Evolutionary conservation across 192 early-diverging fungal genomes (phyloP).

Genomic region (Backusella circina): DNA sequence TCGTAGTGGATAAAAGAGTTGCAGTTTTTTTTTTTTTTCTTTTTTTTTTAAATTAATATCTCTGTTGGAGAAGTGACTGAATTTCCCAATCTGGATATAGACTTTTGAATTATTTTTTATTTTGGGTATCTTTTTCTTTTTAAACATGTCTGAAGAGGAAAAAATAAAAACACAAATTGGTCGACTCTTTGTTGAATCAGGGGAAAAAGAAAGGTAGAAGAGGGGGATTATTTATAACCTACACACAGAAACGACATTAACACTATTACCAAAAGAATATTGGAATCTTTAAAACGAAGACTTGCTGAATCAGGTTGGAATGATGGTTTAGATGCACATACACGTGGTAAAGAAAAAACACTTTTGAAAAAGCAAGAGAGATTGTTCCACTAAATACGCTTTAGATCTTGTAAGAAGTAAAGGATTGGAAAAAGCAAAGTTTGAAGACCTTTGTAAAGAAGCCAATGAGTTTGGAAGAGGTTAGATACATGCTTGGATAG

Average conservation of each 20-base stretch:
- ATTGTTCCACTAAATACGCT: neutral
- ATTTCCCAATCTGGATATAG: no score
- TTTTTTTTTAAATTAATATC: no score
- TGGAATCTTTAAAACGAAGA: constrained; percentile 15
- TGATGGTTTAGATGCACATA: constrained; percentile 29
- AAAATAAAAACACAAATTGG: constrained; percentile 17
- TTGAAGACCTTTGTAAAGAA: constrained; percentile 15
- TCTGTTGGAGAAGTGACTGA: no score
- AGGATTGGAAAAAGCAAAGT: constrained; percentile 14
- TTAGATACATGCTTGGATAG: neutral
- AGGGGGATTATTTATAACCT: no score
- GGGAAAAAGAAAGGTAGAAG: constrained; percentile 24
- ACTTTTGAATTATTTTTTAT: no score
- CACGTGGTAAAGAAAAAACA: constrained; percentile 10
- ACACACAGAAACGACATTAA: neutral
- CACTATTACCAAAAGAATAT: neutral
- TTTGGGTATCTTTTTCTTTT: neutral
- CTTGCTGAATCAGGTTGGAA: constrained; percentile 31
- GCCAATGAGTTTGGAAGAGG: constrained; percentile 23
- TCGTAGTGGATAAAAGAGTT: no score
- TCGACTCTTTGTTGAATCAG: constrained; percentile 26
- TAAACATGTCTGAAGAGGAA: constrained; percentile 12
- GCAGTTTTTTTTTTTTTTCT: no score
- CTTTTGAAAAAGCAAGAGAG: neutral
- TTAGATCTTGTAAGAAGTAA: constrained; percentile 17